Evolutionary conservation across 768 basidiomycete species (phyloP), one percentile per base, ranked within the genome.

Genomic region (Suillus hirtellus): DNA sequence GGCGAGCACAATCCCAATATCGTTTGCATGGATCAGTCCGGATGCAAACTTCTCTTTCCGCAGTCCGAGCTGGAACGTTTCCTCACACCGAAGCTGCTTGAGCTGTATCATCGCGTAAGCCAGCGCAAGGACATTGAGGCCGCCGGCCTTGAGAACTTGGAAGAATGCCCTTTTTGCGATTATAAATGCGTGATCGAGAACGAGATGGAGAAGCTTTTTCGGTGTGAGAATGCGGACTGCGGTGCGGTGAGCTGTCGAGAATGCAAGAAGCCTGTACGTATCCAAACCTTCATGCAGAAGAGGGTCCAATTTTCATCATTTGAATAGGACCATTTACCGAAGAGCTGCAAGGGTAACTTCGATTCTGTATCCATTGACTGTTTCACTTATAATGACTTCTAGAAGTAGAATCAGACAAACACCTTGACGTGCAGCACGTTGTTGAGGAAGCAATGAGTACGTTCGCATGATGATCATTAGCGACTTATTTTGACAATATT

Each of bases 361-460:
- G 40, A 52, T 46, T 31, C 12, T 40, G 7, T 38, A 8, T 34
- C 65, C 7, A 9, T 46, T 24, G n/a, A 31, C 19, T 17, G 38
- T 1, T 19, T 43, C 15, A 8, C 64, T 66, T 43, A 69, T 62
- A 14, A 66, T 62, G 15, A 11, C 35, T 47, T 47, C 15, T 68
- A 92, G 93, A 96, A 75, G 78, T 83, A 65, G 89, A 91, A 64
- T 83, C 88, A 14, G 93, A 95, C 72, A 86, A 83, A 64, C 83
- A 86, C 56, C 74, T 95, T 17, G 87, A 93, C 73, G 87, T 84
- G 14, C 82, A 87, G 61, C 94, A 96, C 76, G 73, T 82, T 1
- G 81, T 97, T 35, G 95, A 97, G 72, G 95, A 97, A 71, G 95
- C 95, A 3, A 97, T 97, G 95, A 93, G 92, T 90, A 71, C 10